Evolutionary conservation across 2,329 filamentous ascomycete genomes (phyloP).

Genomic region (Botrytis paeoniae): DNA sequence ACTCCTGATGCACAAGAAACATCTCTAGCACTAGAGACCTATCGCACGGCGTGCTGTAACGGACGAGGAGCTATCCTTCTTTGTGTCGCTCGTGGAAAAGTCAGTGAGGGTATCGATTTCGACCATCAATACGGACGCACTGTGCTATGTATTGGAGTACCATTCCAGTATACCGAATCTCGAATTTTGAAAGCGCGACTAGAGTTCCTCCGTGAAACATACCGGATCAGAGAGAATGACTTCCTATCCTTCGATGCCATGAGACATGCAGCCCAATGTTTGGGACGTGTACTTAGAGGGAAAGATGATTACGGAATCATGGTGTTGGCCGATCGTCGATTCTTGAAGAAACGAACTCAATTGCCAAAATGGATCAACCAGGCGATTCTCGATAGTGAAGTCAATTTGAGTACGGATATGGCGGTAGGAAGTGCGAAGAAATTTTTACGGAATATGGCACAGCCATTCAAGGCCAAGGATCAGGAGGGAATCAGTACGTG

Average conservation of each 20-base stretch:
- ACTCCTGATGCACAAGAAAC: slow-evolving; percentile 98
- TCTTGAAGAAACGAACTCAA: slow-evolving; percentile 86
- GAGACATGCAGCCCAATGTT: slow-evolving; percentile 95
- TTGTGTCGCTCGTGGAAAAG: slow-evolving; percentile 94
- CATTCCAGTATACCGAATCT: slow-evolving; percentile 98
- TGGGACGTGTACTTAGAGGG: slow-evolving; percentile 88
- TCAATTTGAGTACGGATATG: slow-evolving; percentile 93
- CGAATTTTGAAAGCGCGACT: slow-evolving; percentile 92
- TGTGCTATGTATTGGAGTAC: slow-evolving; percentile 93
- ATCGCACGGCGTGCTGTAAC: slow-evolving; percentile 95
- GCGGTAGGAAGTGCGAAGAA: slow-evolving; percentile 84
- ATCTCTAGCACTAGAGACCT: slow-evolving; percentile 90
- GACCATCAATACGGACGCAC: slow-evolving; percentile 97
- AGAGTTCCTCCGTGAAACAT: slow-evolving; percentile 95
- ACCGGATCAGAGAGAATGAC: slow-evolving; percentile 94
- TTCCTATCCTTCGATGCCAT: slow-evolving; percentile 98
- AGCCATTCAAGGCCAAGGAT: slow-evolving; percentile 77
- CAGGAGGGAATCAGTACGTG: slow-evolving; percentile 94
- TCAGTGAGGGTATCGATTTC: slow-evolving; percentile 97
- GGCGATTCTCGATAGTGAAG: slow-evolving; percentile 78
- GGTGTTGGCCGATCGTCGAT: slow-evolving; percentile 92
- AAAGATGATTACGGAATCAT: slow-evolving; percentile 99
- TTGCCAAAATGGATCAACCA: slow-evolving; percentile 96
- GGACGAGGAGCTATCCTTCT: slow-evolving; percentile 89
- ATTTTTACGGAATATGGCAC: slow-evolving; percentile 88